phyloP scores from a whole-genome alignment of 345 rosid species.

The Erysimum cheiranthoides region DNA sequence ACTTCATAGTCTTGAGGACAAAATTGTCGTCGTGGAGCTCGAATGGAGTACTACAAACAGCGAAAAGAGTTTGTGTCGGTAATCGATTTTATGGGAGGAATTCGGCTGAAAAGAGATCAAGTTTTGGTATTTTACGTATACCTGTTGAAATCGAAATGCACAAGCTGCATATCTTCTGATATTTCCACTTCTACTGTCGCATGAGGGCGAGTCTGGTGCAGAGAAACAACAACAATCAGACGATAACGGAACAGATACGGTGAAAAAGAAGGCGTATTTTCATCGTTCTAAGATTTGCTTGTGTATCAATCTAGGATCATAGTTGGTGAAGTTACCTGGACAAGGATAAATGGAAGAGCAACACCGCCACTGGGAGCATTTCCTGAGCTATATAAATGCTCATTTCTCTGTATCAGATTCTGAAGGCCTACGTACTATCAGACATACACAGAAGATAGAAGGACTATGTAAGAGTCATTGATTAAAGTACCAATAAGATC shows the following conservation, averaged over 20 bases:
- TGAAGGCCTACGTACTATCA: constrained; percentile 83
- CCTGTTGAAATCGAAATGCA: constrained; percentile 98
- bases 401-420: constrained; percentile 83
- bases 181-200: constrained; percentile 99
- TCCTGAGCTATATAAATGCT: constrained; percentile 77
- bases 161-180: constrained; percentile 99
- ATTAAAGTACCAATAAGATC: constrained; percentile 13
- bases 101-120: constrained; percentile 2
- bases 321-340: constrained; percentile 67
- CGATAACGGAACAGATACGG: not conserved
- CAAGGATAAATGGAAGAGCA: constrained; percentile 95
- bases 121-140: constrained; percentile 34
- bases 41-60: constrained; percentile 85
- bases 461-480: constrained; percentile 19
- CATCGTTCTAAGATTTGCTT: constrained; percentile 10
- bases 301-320: not conserved
- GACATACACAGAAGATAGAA: constrained; percentile 33
- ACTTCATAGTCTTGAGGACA: constrained; percentile 95
- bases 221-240: constrained; percentile 2
- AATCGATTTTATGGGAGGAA: not conserved
- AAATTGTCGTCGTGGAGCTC: constrained; percentile 98
- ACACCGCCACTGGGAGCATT: constrained; percentile 87
- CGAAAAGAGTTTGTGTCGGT: not conserved
- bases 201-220: constrained; percentile 86
- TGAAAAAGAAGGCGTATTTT: not conserved